Conservation (phyloP, 768 basidiomycete genomes). For the Pisolithus tinctorius region DNA sequence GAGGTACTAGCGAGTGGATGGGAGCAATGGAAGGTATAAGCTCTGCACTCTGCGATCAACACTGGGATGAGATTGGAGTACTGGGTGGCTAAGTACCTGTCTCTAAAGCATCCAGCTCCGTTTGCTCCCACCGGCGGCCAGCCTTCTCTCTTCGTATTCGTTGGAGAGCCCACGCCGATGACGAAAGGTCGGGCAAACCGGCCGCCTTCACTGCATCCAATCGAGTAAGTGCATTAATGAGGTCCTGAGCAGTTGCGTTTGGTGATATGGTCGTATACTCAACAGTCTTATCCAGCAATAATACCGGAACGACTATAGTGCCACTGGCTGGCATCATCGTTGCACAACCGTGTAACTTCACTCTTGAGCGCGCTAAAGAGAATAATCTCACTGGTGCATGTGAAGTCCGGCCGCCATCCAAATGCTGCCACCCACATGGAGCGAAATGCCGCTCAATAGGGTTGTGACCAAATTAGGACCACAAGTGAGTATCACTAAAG, state of each 20-base stretch:
- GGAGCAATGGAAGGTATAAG: conserved; percentile 37
- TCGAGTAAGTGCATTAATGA: conserved; percentile 45
- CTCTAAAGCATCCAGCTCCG: conserved; percentile 56
- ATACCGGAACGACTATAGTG: conserved; percentile 48
- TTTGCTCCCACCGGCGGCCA: conserved; percentile 66
- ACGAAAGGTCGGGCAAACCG: conserved; percentile 49
- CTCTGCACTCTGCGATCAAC: conserved; percentile 31
- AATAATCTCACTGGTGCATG: too few species aligned
- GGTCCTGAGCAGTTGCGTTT: conserved; percentile 52
- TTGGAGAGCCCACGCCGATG: conserved; percentile 66
- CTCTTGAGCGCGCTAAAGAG: too few species aligned
- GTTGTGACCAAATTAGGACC: too few species aligned
- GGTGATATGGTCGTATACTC: conserved; percentile 54
- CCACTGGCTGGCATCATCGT: conserved; percentile 34
- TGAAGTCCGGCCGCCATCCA: too few species aligned
- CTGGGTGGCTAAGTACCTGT: conserved; percentile 42
- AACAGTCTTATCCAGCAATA: conserved; percentile 51
- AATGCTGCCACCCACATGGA: too few species aligned
- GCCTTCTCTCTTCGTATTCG: conserved; percentile 48
- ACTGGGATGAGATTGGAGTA: background rate
- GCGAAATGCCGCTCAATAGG: too few species aligned
- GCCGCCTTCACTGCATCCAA: conserved; percentile 46
- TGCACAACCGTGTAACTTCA: too few species aligned
- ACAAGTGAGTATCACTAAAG: too few species aligned
- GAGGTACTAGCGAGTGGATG: conserved; percentile 48